Conservation (phyloP, 371 early-diverging fungal species). For the Circinella umbellata region DNA sequence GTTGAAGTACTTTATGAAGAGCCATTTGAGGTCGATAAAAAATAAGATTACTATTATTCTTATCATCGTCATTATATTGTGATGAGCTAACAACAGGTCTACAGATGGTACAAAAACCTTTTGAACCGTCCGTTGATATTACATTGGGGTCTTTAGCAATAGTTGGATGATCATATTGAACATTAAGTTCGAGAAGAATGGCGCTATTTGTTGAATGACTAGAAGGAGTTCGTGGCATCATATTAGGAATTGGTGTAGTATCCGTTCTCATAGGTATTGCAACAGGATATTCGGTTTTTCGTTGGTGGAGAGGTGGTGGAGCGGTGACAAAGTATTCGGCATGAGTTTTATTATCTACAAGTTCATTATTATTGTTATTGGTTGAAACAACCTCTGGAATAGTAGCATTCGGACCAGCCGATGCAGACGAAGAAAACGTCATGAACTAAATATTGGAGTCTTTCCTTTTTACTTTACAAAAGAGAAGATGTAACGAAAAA, state of each 20-base stretch:
- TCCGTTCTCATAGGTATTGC: slow-evolving; percentile 22
- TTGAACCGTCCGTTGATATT: neutral
- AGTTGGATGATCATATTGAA: slow-evolving; percentile 18
- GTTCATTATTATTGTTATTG: slow-evolving; percentile 2
- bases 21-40: slow-evolving; percentile 28
- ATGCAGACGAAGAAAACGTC: slow-evolving; percentile 19
- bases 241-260: neutral
- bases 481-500: neutral
- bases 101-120: slow-evolving; percentile 20
- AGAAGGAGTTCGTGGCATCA: neutral
- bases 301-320: slow-evolving; percentile 17
- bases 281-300: slow-evolving; percentile 15
- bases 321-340: slow-evolving; percentile 9
- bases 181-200: slow-evolving; percentile 17
- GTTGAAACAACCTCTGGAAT: neutral
- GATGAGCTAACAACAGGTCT: neutral
- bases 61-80: neutral
- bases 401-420: slow-evolving; percentile 27
- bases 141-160: neutral
- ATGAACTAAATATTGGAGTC: slow-evolving; percentile 2
- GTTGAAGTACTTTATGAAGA: slow-evolving; percentile 16
- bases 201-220: slow-evolving; percentile 11
- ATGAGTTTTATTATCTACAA: slow-evolving; percentile 1
- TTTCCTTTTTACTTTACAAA: neutral
- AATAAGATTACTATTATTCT: slow-evolving; percentile 6